Percentiles rank a stretch among this genome's conserved stretches.
These are phyloP conservation scores for Pugionium cornutum DNA, from an alignment of 345 rosid genomes.

Conservation along the genomic window DNA sequence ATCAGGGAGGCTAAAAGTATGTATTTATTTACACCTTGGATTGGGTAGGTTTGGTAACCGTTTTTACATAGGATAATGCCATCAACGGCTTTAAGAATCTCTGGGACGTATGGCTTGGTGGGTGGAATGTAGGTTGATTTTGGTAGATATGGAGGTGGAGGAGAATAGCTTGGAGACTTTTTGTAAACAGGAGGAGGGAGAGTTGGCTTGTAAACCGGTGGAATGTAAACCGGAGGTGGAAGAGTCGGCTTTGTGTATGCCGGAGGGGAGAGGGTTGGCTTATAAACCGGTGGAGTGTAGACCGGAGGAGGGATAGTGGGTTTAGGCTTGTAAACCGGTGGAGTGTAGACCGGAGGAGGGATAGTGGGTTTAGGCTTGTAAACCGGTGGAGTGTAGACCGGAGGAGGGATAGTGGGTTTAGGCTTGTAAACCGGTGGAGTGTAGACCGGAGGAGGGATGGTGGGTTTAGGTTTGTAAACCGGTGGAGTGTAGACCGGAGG, in stretches of 20 bases:
- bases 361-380: slow-evolving; percentile 1
- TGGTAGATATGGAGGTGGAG: slow-evolving; percentile 35
- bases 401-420: background rate
- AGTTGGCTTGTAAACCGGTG: slow-evolving; percentile 13
- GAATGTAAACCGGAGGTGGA: slow-evolving; percentile 18
- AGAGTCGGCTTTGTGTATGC: background rate
- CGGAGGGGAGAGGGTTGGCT: background rate
- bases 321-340: background rate
- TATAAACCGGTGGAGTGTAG: background rate
- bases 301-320: background rate
- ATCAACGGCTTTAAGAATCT: slow-evolving; percentile 41
- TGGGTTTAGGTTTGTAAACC: no score
- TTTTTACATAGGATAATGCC: slow-evolving; percentile 60
- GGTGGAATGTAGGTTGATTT: slow-evolving; percentile 34
- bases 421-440: slow-evolving; percentile 17
- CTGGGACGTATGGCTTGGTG: slow-evolving; percentile 33
- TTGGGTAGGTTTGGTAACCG: slow-evolving; percentile 45
- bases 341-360: slow-evolving; percentile 29
- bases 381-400: slow-evolving; percentile 14
- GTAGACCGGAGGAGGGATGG: background rate
- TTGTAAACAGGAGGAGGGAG: slow-evolving; percentile 25
- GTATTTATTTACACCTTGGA: slow-evolving; percentile 43
- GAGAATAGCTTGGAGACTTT: slow-evolving; percentile 30
- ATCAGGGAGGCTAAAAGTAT: background rate
- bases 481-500: slow-evolving; percentile 34